Evolutionary conservation across 2,329 filamentous ascomycete species (phyloP).

Genomic region (Cladophialophora carrionii): DNA sequence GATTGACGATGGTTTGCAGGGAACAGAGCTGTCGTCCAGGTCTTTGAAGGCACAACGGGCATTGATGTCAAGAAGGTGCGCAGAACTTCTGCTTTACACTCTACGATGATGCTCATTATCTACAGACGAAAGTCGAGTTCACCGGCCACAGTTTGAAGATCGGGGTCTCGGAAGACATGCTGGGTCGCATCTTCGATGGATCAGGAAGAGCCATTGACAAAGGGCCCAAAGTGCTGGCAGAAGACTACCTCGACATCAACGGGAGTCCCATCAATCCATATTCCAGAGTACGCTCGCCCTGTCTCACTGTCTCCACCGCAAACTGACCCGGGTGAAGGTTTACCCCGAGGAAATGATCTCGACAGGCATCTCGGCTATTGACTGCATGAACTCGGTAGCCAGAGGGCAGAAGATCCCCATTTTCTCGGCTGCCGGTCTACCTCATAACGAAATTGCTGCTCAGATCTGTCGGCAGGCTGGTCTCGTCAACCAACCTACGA

Average conservation of each 20-base stretch:
- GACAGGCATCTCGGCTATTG: slow-evolving; percentile 97
- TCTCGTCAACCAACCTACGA: slow-evolving; percentile 88
- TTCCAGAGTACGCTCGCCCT: slow-evolving; percentile 70
- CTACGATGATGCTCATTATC: slow-evolving; percentile 36
- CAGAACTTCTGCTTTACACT: slow-evolving; percentile 7
- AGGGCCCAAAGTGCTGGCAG: slow-evolving; percentile 94
- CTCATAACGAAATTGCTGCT: slow-evolving; percentile 98
- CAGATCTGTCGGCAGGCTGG: slow-evolving; percentile 98
- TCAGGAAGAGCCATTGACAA: slow-evolving; percentile 98
- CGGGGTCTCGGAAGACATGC: slow-evolving; percentile 98
- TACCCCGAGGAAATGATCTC: slow-evolving; percentile 99
- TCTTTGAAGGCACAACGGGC: slow-evolving; percentile 95
- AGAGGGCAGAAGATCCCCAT: slow-evolving; percentile 99
- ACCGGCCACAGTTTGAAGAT: slow-evolving; percentile 97
- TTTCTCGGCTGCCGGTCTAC: slow-evolving; percentile 96
- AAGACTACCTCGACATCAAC: slow-evolving; percentile 99
- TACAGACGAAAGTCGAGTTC: slow-evolving; percentile 93
- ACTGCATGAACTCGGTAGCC: slow-evolving; percentile 97
- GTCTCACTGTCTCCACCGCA: not conserved
- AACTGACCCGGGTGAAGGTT: slow-evolving; percentile 61
- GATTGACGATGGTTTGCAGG: slow-evolving; percentile 57
- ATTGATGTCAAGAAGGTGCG: slow-evolving; percentile 97
- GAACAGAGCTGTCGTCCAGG: slow-evolving; percentile 92
- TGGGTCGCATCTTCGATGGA: slow-evolving; percentile 98
- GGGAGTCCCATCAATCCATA: slow-evolving; percentile 98